Evolutionary conservation across 1,284 basidiomycete genomes (phyloP), one percentile per base, ranked within the genome.

Genomic region (Heterobasidion parviporum): DNA sequence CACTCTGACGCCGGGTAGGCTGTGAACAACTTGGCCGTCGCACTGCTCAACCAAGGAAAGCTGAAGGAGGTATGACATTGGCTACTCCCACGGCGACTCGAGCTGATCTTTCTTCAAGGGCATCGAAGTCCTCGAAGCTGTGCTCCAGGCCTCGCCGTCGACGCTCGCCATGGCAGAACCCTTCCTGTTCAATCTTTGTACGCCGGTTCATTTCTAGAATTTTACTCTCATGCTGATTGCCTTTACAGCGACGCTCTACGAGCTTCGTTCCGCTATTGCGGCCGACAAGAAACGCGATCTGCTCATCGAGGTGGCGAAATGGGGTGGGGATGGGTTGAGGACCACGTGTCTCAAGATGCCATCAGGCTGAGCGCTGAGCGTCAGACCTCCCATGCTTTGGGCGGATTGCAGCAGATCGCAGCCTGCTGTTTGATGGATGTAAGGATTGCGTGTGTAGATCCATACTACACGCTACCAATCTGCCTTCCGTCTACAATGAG

Each of bases 311-410:
- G 87, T 89, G 0, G 83, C 88, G 9, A 85, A 85, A 65, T 91
- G 87, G 87, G 85, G 85, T 56, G 89, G 89, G 2, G 89, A 92
- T 67, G 89, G 89, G 1, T 67, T 92, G 60, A 81, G 78, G 61
- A 81, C 83, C n/a, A 78, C 81, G n/a, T 89, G 86, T 67, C 69
- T 92, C 62, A 92, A 92, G 70, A 81, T 92, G 78, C 83, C 88
- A 15, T 18, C 54, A 5, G 48, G 18, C 43, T 50, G 47, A 54
- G 15, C 5, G 26, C 6, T 50, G 47, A 54, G 15, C 5, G 26
- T 5, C 26, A 26, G 26, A 26, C 26, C 26, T 6, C 26, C 26
- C 6, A 26, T 26, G 26, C 26, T 26, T 26, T 26, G 26, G 26
- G 26, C 26, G 5, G 26, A 26, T 26, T 26, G 4, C 26, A 26